These are phyloP conservation scores for Aspergillus fischeri DNA, from an alignment of 2,329 filamentous ascomycete species.

Conservation along the genomic window DNA sequence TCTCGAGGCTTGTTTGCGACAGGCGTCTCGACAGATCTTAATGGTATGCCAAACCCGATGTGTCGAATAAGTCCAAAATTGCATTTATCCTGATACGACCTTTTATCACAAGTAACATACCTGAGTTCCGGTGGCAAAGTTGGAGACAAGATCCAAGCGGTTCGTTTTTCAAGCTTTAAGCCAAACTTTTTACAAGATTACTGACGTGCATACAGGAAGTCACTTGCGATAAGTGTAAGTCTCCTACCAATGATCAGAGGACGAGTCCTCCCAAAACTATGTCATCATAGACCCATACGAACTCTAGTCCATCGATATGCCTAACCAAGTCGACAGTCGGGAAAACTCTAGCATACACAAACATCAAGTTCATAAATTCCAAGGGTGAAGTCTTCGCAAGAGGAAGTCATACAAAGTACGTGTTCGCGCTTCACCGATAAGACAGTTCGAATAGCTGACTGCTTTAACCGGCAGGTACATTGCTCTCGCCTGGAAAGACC, in stretches of 20 bases:
- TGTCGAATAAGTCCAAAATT: neutral
- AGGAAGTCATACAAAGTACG: constrained; percentile 64
- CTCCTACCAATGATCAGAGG: neutral
- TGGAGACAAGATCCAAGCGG: constrained; percentile 55
- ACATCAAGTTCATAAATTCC: constrained; percentile 57
- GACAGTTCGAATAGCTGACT: neutral
- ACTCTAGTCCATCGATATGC: neutral
- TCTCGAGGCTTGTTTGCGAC: constrained; percentile 62
- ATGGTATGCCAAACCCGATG: constrained; percentile 37
- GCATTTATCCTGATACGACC: neutral
- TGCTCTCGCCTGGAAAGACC: constrained; percentile 58
- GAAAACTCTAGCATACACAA: constrained; percentile 62
- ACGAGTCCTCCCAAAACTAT: neutral
- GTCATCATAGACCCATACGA: neutral
- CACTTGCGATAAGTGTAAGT: constrained; percentile 61
- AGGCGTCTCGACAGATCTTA: constrained; percentile 64
- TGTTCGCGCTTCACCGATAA: neutral
- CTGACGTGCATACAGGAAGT: constrained; percentile 46
- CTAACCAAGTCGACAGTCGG: constrained; percentile 46
- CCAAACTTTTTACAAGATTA: neutral
- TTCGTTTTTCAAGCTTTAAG: constrained; percentile 24
- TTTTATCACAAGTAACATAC: constrained; percentile 52
- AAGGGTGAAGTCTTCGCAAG: constrained; percentile 59
- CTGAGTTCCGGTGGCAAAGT: constrained; percentile 60
- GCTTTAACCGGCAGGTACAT: constrained; percentile 44